phyloP scores from a whole-genome alignment of 139 green algal genomes.

The Helicosporidium sp. region DNA sequence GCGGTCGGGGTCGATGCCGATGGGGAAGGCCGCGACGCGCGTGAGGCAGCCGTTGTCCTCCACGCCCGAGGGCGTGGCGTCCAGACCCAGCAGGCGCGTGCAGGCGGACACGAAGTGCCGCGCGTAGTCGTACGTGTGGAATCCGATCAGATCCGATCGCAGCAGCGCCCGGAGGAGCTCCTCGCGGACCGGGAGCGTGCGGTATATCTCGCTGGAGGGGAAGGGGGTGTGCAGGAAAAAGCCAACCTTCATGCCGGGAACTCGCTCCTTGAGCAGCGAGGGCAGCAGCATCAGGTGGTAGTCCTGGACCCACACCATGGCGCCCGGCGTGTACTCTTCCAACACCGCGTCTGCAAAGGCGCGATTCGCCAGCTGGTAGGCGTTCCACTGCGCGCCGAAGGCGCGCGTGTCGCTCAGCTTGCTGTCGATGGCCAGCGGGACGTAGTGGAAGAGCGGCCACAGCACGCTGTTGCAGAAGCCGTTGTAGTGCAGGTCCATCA shows the following conservation, averaged over 20 bases:
- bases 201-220: conserved; percentile 66
- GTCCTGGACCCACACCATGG: conserved; percentile 83
- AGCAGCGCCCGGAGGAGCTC: conserved; percentile 69
- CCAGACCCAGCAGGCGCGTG: conserved; percentile 77
- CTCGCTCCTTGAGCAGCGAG: conserved; percentile 59
- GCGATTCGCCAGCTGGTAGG: conserved; percentile 52
- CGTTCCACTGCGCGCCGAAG: conserved; percentile 73
- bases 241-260: conserved; percentile 62
- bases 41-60: conserved; percentile 80
- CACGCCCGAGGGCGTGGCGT: conserved; percentile 69
- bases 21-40: conserved; percentile 73
- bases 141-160: conserved; percentile 70
- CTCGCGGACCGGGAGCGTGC: conserved; percentile 60
- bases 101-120: conserved; percentile 81
- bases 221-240: conserved; percentile 87
- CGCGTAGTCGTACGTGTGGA: conserved; percentile 90
- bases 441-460: conserved; percentile 97
- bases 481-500: conserved; percentile 46
- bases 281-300: conserved; percentile 92
- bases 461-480: conserved; percentile 96
- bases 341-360: conserved; percentile 61
- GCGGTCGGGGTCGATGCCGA: conserved; percentile 92
- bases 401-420: conserved; percentile 65
- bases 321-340: conserved; percentile 43
- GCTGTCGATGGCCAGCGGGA: conserved; percentile 78